These are phyloP conservation scores for Albizia julibrissin DNA, from an alignment of 306 rosid species.

Conservation along the genomic window DNA sequence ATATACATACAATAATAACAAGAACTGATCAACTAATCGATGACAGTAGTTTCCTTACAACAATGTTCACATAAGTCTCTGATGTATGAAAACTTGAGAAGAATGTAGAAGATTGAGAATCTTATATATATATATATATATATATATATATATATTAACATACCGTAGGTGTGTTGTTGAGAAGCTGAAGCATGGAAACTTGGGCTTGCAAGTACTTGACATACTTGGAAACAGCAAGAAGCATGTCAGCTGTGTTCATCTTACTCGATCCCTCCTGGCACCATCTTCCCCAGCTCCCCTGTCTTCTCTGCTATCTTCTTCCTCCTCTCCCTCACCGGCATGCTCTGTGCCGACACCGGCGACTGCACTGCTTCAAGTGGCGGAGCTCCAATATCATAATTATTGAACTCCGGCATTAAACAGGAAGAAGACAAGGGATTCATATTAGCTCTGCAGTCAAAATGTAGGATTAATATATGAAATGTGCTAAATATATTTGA, in stretches of 20 bases:
- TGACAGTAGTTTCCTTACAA: background rate
- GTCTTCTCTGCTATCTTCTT: slow-evolving; percentile 79
- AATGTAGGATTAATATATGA: background rate
- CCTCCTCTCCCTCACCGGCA: slow-evolving; percentile 81
- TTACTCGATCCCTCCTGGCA: slow-evolving; percentile 76
- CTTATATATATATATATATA: no score
- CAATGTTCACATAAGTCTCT: background rate
- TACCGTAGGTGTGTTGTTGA: slow-evolving; percentile 38
- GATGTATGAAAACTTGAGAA: no score
- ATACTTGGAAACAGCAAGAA: slow-evolving; percentile 68
- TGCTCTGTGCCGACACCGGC: slow-evolving; percentile 58
- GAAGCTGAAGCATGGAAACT: slow-evolving; percentile 54
- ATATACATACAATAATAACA: background rate
- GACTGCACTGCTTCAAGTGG: background rate
- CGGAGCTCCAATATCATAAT: background rate
- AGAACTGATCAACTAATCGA: background rate
- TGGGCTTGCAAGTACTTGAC: slow-evolving; percentile 80
- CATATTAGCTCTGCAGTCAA: no score
- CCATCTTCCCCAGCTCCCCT: slow-evolving; percentile 70
- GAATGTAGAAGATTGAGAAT: background rate
- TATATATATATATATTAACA: background rate
- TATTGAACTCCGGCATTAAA: no score
- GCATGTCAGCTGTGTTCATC: slow-evolving; percentile 95
- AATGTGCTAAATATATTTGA: background rate
- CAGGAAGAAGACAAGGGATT: no score